Base-by-base conservation (phyloP, 2,329 filamentous ascomycete genomes). In the Colletotrichum agaves region DNA sequence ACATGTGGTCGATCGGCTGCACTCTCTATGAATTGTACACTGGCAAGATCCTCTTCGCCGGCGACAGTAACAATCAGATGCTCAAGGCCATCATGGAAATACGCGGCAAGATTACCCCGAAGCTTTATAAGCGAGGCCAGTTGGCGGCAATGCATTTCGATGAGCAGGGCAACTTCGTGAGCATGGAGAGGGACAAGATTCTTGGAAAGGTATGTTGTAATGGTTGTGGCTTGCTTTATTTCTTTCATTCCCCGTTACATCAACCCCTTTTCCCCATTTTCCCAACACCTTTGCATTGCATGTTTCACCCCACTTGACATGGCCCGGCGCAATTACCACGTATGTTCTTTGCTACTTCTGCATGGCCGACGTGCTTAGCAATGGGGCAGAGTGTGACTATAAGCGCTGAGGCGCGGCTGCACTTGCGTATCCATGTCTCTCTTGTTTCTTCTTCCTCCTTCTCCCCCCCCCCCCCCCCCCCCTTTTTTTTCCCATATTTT, bases 1-100 rank as follows among this genome's bases (percentile, higher is more conserved):
- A 99, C 78, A 93, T 97, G 85, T 99, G 96, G 96, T 97, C 95
- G 7, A 93, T 98, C 72, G 97, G 96, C 41, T 99, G 96, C 80
- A 99, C 96, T 0, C 85, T 98, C 33, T 99, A 97, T 78, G 96
- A 99, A 80, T 85, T 99, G 44, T 98, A 97, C 82, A 98, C 96
- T 0, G 96, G 96, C 75, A 97, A 98, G 78, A 98, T 99, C 65
- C 85, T 99, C 35, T 99, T 99, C 78, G 94, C 93, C 1, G 96
- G 96, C 67, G 89, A 93, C 71, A 96, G 93, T 81, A 99, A 99
- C 83, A 99, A 99, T 76, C 94, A 97, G 81, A 99, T 99, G 96
- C 88, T 99, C 68, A 92, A 93, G 71, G 91, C 92, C 19, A 97
- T 99, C 73, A 97, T 98, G 90, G 95, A 99, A 77, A 94, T 95